Evolutionary conservation across 2,329 filamentous ascomycete species (phyloP), one percentile per base, ranked within the genome.

Genomic region (Colletotrichum ledebouriae): DNA sequence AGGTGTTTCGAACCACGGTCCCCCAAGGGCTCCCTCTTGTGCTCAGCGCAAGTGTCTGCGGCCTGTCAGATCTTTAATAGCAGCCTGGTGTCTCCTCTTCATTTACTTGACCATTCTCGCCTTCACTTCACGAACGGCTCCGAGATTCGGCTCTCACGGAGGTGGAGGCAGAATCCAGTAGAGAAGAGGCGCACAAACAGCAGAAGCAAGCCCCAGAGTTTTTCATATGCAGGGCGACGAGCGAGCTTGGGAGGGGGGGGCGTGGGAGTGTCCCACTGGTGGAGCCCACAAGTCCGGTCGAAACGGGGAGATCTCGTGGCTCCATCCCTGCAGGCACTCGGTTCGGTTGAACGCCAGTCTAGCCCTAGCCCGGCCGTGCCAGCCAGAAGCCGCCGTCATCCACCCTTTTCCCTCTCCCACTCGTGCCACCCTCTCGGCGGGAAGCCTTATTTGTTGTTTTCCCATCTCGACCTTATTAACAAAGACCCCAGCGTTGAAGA

Each of bases 221-320:
- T 69, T 66, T 41, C 55, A 68, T 65, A 49, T 65, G 62, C 65
- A 65, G 50, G 62, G 49, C 49, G 49, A 66, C 39, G 61, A 39
- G 60, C 55, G 66, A 55, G 49, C 42, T 56, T 53, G 47, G 29
- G 46, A 66, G 66, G 59, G 59, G 60, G 58, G 60, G 59, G 63
- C 61, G 65, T 68, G 47, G 60, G 50, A 67, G 62, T 70, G 63
- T 67, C 61, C 67, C 63, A 67, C 52, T 59, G 63, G 67, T 67
- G 67, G 66, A 57, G 56, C 49, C 66, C 34, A 60, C 47, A 56
- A 59, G 56, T 69, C 49, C 56, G 61, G 66, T 70, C 63, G 70
- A 72, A 72, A 72, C 70, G 70, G 70, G 67, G 64, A 71, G 70
- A 72, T 72, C 70, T 72, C 63, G 66, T 67, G 69, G 70, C 63